Evolutionary conservation across 1,284 basidiomycete genomes (phyloP).

Genomic region (Microbotryum scabiosae): DNA sequence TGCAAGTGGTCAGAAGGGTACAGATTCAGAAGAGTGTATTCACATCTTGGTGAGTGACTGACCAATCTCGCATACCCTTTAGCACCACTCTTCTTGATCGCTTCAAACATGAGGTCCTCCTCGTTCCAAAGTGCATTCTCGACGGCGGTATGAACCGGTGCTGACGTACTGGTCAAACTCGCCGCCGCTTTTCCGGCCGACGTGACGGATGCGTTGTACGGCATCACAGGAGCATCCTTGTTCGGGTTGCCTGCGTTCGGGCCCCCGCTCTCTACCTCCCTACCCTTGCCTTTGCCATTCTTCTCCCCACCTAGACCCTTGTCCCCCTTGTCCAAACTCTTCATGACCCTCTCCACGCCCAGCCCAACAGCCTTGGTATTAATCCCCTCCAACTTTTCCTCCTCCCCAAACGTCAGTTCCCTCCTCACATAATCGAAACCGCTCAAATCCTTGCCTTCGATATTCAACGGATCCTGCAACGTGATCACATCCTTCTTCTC

Average conservation of each 20-base stretch:
- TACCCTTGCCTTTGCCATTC: slow-evolving; percentile 10
- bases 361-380: neutral
- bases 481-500: slow-evolving; percentile 83
- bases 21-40: neutral
- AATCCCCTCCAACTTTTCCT: neutral
- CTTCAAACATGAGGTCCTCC: slow-evolving; percentile 76
- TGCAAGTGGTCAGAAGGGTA: no score
- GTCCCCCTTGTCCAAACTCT: neutral
- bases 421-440: slow-evolving; percentile 39
- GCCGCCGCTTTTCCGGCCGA: slow-evolving; percentile 86
- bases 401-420: slow-evolving; percentile 32
- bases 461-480: slow-evolving; percentile 41
- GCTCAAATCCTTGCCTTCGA: slow-evolving; percentile 32
- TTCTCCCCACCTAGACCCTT: neutral
- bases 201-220: slow-evolving; percentile 85
- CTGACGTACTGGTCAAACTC: slow-evolving; percentile 82
- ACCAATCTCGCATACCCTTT: slow-evolving; percentile 25
- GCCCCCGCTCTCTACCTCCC: neutral
- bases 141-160: slow-evolving; percentile 66
- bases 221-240: neutral
- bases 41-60: slow-evolving; percentile 7
- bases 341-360: neutral
- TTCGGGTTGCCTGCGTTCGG: slow-evolving; percentile 2
- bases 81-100: slow-evolving; percentile 33
- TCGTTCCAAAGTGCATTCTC: slow-evolving; percentile 85